A percentile compares a stretch with the other conserved stretches of the same genome.
Evolutionary conservation across 2,329 filamentous ascomycete species (phyloP).

Genomic region (Phoma sp.): DNA sequence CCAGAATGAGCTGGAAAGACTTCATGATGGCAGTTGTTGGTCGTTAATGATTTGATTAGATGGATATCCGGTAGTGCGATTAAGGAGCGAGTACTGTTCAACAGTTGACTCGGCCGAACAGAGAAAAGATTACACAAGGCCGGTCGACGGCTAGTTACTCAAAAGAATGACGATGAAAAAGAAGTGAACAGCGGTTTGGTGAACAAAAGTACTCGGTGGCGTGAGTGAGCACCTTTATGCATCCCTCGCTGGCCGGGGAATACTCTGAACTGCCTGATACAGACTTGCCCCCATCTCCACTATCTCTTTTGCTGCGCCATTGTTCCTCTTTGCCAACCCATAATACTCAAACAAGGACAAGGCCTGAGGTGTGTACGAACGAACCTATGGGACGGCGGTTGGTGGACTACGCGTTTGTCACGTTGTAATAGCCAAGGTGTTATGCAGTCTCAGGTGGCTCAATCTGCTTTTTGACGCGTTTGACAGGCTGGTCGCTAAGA

Average conservation of each 20-base stretch:
- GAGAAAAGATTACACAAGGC: conserved; percentile 24
- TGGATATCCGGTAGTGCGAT: conserved; percentile 2
- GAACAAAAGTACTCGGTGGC: conserved; percentile 4
- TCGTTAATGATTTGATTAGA: conserved; percentile 1
- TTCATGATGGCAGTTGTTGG: conserved; percentile 23
- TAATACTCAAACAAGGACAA: conserved; percentile 22
- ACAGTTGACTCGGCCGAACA: conserved; percentile 25
- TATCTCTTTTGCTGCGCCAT: conserved; percentile 14
- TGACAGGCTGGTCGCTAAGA: conserved; percentile 26
- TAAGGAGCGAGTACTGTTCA: conserved; percentile 31
- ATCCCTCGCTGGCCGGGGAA: background rate
- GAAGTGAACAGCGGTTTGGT: conserved; percentile 10
- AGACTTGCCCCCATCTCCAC: conserved; percentile 1
- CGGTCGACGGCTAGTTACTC: conserved; percentile 34
- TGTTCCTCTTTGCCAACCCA: conserved; percentile 13
- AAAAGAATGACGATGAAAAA: conserved; percentile 28
- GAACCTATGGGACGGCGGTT: conserved; percentile 16
- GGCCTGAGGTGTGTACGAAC: conserved; percentile 12
- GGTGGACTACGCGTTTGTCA: conserved; percentile 19
- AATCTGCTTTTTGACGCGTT: conserved; percentile 14
- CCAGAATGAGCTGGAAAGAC: conserved; percentile 17
- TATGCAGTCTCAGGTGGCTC: conserved; percentile 24
- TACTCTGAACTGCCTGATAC: conserved; percentile 8
- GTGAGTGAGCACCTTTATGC: conserved; percentile 12
- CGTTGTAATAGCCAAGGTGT: conserved; percentile 24